Evolutionary conservation across 495 filamentous ascomycete genomes (phyloP).

Genomic region (Thermothielavioides terrestris): DNA sequence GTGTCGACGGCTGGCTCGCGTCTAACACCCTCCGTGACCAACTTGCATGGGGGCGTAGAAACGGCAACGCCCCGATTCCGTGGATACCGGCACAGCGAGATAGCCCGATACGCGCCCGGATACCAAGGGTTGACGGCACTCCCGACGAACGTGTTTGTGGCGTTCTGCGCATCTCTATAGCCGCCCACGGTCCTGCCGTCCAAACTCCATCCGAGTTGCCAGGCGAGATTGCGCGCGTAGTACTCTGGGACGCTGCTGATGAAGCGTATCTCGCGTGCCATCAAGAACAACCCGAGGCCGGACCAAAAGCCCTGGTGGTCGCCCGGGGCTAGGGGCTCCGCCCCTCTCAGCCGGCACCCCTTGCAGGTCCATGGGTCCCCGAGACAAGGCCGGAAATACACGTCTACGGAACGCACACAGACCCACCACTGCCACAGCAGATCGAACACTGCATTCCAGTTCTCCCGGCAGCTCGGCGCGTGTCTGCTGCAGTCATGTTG

Average conservation of each 20-base stretch:
- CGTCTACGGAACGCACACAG: background rate
- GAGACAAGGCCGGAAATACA: background rate
- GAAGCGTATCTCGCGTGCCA: background rate
- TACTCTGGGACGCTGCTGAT: background rate
- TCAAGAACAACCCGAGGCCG: background rate
- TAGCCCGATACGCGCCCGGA: no score
- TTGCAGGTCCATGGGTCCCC: background rate
- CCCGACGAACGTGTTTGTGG: no score
- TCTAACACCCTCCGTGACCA: no score
- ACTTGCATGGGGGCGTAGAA: no score
- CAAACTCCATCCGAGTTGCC: background rate
- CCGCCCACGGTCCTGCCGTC: background rate
- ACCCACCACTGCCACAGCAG: background rate
- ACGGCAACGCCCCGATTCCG: no score
- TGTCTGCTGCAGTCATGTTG: background rate
- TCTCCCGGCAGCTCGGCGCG: background rate
- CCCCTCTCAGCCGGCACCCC: background rate
- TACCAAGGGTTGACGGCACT: no score
- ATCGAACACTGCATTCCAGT: background rate
- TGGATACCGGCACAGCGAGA: no score
- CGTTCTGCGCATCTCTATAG: no score
- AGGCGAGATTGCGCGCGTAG: background rate
- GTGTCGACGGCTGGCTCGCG: no score
- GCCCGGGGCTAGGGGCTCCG: no score
- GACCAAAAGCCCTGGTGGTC: background rate